Base-by-base conservation (phyloP, 805 yeast species). In the Saccharomyces eubayanus region DNA sequence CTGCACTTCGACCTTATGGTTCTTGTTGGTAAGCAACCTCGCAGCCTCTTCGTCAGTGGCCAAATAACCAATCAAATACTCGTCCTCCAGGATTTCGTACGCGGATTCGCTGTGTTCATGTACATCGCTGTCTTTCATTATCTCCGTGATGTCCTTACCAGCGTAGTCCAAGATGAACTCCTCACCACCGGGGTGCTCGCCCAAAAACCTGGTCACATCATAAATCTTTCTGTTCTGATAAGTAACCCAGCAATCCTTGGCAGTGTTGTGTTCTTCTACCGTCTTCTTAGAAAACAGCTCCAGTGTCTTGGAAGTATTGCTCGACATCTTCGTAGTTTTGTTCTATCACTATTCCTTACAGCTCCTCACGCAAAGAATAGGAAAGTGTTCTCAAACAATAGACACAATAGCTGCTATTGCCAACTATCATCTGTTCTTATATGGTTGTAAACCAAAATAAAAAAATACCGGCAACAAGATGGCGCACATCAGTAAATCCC, bases 31-130 rank as follows among this genome's bases (percentile, higher is more conserved):
- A 55, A 89, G 68, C 52, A 89, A 76, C 65, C 85, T 87, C 53
- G 76, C 74, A 65, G 84, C 95, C 71, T 90, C 97, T 56, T 81
- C 85, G 6, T 74, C 78, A 1, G 91, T 87, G 21, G 97, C 97
- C 60, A 92, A 70, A 65, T 84, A 85, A 0, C 96, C 97, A 46
- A 92, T 81, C 56, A 89, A 70, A 71, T 83, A 85, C 54, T 78
- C 84, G 47, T 91, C 96, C 57, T 85, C 87, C 58, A 92, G 74
- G 79, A 91, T 85, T 51, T 88, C 94, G 68, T 87, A 86, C 1
- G 97, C 96, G 48, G 85, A 74, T 57, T 87, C 92, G 4, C 94
- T 83, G 69, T 92, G 97, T 50, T 79, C 82, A 67, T 91, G 97
- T 40, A 84, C 76, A 2, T 73, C 73, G 21, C 74, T 75, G 31